Conservation (phyloP, 352 stramenopile species). For the Pythium phragmitis region DNA sequence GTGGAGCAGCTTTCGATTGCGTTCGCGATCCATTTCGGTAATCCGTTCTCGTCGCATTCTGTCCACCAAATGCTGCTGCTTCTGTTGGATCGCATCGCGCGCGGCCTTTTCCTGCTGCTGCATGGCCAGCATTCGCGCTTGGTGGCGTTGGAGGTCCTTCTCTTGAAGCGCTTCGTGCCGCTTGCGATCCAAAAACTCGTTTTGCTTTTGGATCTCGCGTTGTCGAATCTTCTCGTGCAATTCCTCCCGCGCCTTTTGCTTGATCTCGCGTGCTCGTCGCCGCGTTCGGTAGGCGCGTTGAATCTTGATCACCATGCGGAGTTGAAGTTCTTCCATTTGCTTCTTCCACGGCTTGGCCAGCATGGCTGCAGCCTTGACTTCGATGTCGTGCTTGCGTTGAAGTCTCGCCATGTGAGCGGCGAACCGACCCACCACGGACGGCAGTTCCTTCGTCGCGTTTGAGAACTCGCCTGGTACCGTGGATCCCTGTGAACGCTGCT, state of each 20-base stretch:
- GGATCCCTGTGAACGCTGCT: neutral
- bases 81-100: slow-evolving; percentile 35
- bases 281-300: slow-evolving; percentile 66
- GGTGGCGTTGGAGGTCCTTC: slow-evolving; percentile 58
- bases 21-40: slow-evolving; percentile 31
- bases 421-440: slow-evolving; percentile 64
- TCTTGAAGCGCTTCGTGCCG: slow-evolving; percentile 51
- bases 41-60: slow-evolving; percentile 55
- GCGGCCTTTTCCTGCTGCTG: slow-evolving; percentile 45
- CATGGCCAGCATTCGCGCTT: slow-evolving; percentile 52
- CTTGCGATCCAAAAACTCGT: slow-evolving; percentile 56
- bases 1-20: slow-evolving; percentile 26
- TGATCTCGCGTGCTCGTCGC: slow-evolving; percentile 35
- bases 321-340: slow-evolving; percentile 65
- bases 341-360: slow-evolving; percentile 63
- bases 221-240: slow-evolving; percentile 50
- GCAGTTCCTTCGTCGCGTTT: slow-evolving; percentile 34
- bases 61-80: slow-evolving; percentile 46
- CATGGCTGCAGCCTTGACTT: slow-evolving; percentile 50
- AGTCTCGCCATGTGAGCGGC: slow-evolving; percentile 49
- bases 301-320: slow-evolving; percentile 71
- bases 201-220: slow-evolving; percentile 45
- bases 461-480: slow-evolving; percentile 8
- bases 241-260: slow-evolving; percentile 47
- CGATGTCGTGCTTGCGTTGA: slow-evolving; percentile 55